Percentiles rank a stretch among this genome's conserved stretches.
These are phyloP conservation scores for Pythium vanterpoolii DNA, from an alignment of 352 stramenopile species.

Conservation along the genomic window DNA sequence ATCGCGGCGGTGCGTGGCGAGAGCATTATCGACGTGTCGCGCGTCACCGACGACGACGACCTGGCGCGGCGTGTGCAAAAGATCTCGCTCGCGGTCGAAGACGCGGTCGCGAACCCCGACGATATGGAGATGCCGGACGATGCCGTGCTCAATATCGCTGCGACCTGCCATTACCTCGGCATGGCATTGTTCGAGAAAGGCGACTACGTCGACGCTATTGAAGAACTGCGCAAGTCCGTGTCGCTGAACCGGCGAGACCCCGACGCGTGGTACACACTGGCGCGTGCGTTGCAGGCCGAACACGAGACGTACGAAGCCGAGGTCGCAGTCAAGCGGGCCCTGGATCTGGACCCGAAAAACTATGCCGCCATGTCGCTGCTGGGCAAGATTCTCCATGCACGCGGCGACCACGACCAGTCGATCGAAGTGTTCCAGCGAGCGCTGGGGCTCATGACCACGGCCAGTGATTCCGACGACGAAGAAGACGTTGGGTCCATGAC, in stretches of 20 bases:
- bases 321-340: conserved; percentile 48
- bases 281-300: conserved; percentile 49
- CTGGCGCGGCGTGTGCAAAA: conserved; percentile 37
- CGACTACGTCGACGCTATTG: conserved; percentile 48
- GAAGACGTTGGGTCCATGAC: conserved; percentile 78
- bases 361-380: conserved; percentile 70
- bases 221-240: conserved; percentile 73
- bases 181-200: conserved; percentile 67
- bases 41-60: conserved; percentile 44
- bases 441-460: conserved; percentile 60
- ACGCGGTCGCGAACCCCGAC: conserved; percentile 19
- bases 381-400: conserved; percentile 80
- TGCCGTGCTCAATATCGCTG: conserved; percentile 50
- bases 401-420: conserved; percentile 72
- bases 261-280: conserved; percentile 78
- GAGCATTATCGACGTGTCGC: conserved; percentile 66
- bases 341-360: conserved; percentile 50
- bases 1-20: conserved; percentile 46
- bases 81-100: conserved; percentile 28
- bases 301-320: conserved; percentile 68
- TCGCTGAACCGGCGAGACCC: conserved; percentile 57
- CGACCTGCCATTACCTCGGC: conserved; percentile 72
- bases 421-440: conserved; percentile 77
- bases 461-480: conserved; percentile 63
- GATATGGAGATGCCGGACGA: conserved; percentile 32